phyloP scores from a whole-genome alignment of 805 yeast species.

The Metschnikowia hibisci region DNA sequence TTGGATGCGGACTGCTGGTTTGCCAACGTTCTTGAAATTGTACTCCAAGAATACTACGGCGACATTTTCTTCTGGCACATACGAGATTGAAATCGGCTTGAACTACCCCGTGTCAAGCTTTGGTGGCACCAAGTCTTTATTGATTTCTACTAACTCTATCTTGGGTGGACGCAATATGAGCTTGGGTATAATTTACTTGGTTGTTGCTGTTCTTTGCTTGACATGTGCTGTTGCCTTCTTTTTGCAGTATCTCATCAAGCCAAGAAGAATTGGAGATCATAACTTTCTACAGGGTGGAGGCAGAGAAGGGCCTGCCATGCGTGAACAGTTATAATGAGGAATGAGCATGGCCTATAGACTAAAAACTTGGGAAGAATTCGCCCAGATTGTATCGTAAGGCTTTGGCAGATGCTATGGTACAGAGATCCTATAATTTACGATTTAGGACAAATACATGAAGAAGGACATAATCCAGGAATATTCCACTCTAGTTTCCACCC shows the following conservation, averaged over 20 bases:
- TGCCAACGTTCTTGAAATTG: constrained; percentile 83
- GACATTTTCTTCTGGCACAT: constrained; percentile 60
- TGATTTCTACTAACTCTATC: constrained; percentile 74
- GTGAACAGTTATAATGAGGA: constrained; percentile 19
- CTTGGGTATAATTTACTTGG: constrained; percentile 78
- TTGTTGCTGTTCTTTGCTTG: constrained; percentile 75
- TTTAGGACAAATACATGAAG: no score
- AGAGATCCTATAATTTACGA: no score
- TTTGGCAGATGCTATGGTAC: no score
- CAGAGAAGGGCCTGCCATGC: constrained; percentile 18
- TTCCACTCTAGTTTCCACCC: no score
- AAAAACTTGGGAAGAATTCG: no score
- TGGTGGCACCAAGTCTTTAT: constrained; percentile 86
- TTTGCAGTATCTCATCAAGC: constrained; percentile 75
- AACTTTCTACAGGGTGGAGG: constrained; percentile 40
- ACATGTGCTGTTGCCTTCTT: constrained; percentile 72
- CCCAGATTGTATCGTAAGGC: no score
- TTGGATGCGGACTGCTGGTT: constrained; percentile 97
- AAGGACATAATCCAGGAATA: no score
- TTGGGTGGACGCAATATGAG: constrained; percentile 87
- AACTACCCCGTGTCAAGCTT: constrained; percentile 79
- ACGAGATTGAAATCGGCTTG: constrained; percentile 60
- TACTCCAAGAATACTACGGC: constrained; percentile 68
- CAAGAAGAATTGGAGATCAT: constrained; percentile 83
- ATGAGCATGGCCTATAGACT: neutral